Conservation (phyloP, 129 eudicot species). For the Calendula officinalis region DNA sequence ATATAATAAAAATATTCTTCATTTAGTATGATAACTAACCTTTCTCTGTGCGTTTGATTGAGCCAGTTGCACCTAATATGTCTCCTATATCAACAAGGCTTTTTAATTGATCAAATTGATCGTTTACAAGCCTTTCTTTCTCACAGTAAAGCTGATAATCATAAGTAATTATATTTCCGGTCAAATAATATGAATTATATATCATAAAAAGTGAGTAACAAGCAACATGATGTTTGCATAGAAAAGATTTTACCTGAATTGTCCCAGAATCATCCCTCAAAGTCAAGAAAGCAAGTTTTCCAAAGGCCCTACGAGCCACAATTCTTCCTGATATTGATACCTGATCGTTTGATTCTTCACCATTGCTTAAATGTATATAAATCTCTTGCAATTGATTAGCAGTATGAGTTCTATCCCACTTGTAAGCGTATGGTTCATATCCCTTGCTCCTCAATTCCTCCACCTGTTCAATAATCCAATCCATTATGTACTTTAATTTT, state of each 20-base stretch:
- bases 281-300: slow-evolving; percentile 92
- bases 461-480: slow-evolving; percentile 37
- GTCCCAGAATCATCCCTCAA: slow-evolving; percentile 96
- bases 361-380: slow-evolving; percentile 57
- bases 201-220: not conserved
- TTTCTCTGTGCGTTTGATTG: slow-evolving; percentile 91
- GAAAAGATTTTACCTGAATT: slow-evolving; percentile 54
- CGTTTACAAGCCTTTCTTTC: slow-evolving; percentile 69
- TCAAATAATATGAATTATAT: not conserved
- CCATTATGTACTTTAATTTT: not conserved
- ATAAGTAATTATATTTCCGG: slow-evolving; percentile 22
- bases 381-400: slow-evolving; percentile 77
- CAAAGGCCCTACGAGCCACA: slow-evolving; percentile 94
- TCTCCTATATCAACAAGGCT: slow-evolving; percentile 91
- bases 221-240: not conserved
- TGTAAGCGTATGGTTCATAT: slow-evolving; percentile 83
- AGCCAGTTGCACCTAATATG: slow-evolving; percentile 86
- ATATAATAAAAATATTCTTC: no score
- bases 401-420: slow-evolving; percentile 86
- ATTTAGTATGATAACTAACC: slow-evolving; percentile 35
- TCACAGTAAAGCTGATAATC: slow-evolving; percentile 88
- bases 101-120: slow-evolving; percentile 85
- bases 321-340: slow-evolving; percentile 93
- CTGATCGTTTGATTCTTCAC: slow-evolving; percentile 58
- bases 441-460: slow-evolving; percentile 88